Evolutionary conservation across 352 stramenopile species (phyloP).

Genomic region (Phytophthora pseudosyringae): DNA sequence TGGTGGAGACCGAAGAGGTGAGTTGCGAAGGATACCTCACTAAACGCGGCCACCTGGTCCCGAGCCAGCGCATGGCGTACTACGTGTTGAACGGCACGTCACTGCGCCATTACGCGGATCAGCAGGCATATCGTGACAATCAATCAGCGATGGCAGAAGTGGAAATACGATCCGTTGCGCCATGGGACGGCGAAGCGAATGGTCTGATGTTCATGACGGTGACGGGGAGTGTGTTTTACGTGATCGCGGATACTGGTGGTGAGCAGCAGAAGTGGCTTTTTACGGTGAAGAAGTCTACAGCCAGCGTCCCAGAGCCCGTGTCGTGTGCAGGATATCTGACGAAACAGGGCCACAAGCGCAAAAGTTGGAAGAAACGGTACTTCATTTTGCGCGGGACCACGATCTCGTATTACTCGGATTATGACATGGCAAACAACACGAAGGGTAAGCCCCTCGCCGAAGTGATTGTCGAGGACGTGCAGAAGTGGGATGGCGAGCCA

Average conservation of each 20-base stretch:
- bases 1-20: conserved; percentile 85
- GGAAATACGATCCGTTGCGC: conserved; percentile 76
- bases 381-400: conserved; percentile 84
- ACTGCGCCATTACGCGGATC: conserved; percentile 83
- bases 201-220: conserved; percentile 89
- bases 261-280: conserved; percentile 89
- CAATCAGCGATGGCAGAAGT: conserved; percentile 86
- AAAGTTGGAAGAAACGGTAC: conserved; percentile 93
- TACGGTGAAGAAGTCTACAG: conserved; percentile 73
- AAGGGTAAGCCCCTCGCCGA: conserved; percentile 84
- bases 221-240: conserved; percentile 87
- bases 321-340: conserved; percentile 87
- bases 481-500: conserved; percentile 85
- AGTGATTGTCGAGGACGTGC: conserved; percentile 84
- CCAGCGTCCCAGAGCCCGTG: conserved; percentile 75
- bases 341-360: conserved; percentile 91
- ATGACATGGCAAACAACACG: conserved; percentile 83
- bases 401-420: conserved; percentile 88
- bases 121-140: conserved; percentile 87
- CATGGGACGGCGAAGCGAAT: conserved; percentile 83
- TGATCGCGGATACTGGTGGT: conserved; percentile 70
- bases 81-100: conserved; percentile 87
- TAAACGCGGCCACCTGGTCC: conserved; percentile 85
- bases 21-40: conserved; percentile 90
- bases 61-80: conserved; percentile 87